Conservation (phyloP, 2,329 filamentous ascomycete genomes). For the Ophiocordyceps camponoti-saundersi region DNA sequence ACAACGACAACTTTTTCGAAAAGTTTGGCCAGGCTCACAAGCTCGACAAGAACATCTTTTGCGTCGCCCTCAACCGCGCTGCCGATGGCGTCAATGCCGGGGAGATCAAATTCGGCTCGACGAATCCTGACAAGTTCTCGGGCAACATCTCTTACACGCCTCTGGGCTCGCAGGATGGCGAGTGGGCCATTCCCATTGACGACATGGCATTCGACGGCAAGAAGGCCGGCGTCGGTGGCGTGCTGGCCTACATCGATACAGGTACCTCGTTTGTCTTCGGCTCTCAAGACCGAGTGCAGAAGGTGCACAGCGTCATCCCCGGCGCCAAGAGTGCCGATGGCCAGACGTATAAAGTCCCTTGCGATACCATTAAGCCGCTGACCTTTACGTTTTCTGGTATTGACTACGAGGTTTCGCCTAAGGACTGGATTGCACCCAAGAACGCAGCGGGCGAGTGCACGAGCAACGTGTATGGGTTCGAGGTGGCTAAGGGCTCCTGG, state of each 20-base stretch:
- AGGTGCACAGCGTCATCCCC: conserved; percentile 51
- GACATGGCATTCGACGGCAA: conserved; percentile 46
- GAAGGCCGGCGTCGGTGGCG: conserved; percentile 34
- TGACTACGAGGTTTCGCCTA: conserved; percentile 46
- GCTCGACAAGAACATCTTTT: conserved; percentile 49
- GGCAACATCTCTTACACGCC: conserved; percentile 53
- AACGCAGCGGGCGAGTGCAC: conserved; percentile 32
- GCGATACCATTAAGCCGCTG: conserved; percentile 42
- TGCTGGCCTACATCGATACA: conserved; percentile 61
- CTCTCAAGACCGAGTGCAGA: conserved; percentile 46
- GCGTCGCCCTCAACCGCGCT: conserved; percentile 51
- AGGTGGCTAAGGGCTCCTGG: conserved; percentile 52
- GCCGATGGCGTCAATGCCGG: conserved; percentile 52
- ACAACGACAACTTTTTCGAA: conserved; percentile 50
- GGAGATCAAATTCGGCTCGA: conserved; percentile 59
- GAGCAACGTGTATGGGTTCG: conserved; percentile 59
- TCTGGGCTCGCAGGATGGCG: conserved; percentile 29
- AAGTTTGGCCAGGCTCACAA: conserved; percentile 36
- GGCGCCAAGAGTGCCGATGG: conserved; percentile 36
- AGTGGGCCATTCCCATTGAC: conserved; percentile 60
- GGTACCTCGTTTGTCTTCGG: conserved; percentile 69
- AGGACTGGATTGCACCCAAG: conserved; percentile 50
- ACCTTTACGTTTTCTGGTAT: conserved; percentile 51
- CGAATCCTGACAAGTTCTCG: conserved; percentile 48
- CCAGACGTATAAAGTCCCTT: conserved; percentile 55